Conservation (phyloP, 139 green algal genomes). For the Pleodorina starrii region DNA sequence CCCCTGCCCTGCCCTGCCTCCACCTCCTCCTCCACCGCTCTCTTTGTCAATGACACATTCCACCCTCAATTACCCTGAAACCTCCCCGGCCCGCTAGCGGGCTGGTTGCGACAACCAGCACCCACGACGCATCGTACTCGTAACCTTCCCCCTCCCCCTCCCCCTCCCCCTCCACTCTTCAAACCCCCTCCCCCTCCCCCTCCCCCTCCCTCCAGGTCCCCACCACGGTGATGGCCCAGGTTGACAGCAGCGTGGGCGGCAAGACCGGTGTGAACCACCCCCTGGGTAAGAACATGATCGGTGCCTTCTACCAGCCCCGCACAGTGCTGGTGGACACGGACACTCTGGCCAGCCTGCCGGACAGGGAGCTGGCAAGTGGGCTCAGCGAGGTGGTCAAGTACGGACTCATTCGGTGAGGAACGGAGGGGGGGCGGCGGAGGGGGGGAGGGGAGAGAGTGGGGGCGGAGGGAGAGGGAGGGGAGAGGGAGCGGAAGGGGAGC, state of each 20-base stretch:
- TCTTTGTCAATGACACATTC: no score
- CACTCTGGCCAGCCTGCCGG: slow-evolving; percentile 91
- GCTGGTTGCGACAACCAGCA: no score
- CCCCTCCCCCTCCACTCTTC: no score
- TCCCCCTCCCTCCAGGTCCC: slow-evolving; percentile 77
- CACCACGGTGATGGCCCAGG: slow-evolving; percentile 98
- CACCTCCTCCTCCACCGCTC: no score
- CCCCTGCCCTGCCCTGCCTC: no score
- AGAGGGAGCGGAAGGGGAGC: no score
- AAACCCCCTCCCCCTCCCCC: neutral
- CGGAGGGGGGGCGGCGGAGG: neutral
- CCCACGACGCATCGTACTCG: no score
- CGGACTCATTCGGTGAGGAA: slow-evolving; percentile 86
- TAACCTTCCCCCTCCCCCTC: no score
- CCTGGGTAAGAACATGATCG: slow-evolving; percentile 99
- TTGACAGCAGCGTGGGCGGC: slow-evolving; percentile 98
- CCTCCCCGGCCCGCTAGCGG: no score
- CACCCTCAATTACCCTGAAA: no score
- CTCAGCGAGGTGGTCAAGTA: slow-evolving; percentile 99
- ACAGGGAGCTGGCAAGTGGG: slow-evolving; percentile 92
- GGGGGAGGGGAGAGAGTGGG: neutral
- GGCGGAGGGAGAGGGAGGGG: neutral
- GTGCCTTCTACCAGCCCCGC: slow-evolving; percentile 95
- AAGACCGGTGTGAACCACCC: slow-evolving; percentile 99
- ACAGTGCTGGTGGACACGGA: slow-evolving; percentile 95